phyloP scores from a whole-genome alignment of 805 yeast species.

The Cyberlindnera mycetangii region DNA sequence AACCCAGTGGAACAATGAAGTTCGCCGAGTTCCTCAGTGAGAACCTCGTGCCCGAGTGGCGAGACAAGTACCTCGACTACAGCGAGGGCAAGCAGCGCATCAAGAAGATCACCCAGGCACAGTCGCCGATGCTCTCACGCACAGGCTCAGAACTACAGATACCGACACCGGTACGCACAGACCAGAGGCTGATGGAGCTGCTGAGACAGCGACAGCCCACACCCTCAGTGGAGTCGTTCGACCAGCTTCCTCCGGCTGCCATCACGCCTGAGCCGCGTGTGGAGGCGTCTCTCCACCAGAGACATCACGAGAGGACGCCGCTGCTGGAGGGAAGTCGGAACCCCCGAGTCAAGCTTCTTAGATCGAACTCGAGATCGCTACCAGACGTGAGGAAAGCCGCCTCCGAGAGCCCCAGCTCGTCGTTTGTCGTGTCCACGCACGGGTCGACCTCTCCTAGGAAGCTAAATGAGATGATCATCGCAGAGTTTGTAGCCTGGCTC shows the following conservation, averaged over 20 bases:
- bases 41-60: constrained; percentile 76
- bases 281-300: background rate
- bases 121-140: constrained; percentile 14
- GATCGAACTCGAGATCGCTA: background rate
- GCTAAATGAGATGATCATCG: constrained; percentile 34
- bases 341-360: background rate
- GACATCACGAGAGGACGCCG: constrained; percentile 26
- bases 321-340: constrained; percentile 12
- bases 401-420: too few species aligned
- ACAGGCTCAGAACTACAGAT: background rate
- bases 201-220: background rate
- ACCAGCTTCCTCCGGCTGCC: constrained; percentile 26
- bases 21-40: constrained; percentile 23
- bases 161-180: background rate
- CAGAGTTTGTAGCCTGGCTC: constrained; percentile 62
- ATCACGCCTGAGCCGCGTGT: constrained; percentile 11
- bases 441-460: constrained; percentile 19
- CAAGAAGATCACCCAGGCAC: constrained; percentile 21
- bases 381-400: background rate
- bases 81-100: constrained; percentile 37
- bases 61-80: constrained; percentile 73
- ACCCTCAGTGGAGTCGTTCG: constrained; percentile 8
- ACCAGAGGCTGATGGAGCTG: background rate
- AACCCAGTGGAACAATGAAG: constrained; percentile 13
- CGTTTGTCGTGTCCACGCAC: too few species aligned